These are phyloP conservation scores for Tulasnella sp. DNA, from an alignment of 768 basidiomycete genomes.

Conservation along the genomic window DNA sequence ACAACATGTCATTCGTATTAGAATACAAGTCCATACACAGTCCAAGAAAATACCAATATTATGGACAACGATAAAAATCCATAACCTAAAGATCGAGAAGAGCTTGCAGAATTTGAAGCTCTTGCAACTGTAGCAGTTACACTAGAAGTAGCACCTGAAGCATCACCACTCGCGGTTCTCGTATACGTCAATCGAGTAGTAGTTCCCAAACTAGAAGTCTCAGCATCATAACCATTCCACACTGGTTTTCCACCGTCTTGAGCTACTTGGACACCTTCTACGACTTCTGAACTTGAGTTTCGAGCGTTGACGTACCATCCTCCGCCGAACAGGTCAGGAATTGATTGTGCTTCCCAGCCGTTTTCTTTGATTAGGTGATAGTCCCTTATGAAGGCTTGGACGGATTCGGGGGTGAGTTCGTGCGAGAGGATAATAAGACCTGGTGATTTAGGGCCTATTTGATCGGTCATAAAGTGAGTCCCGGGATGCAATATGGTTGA, in stretches of 20 bases:
- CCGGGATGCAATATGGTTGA: no score
- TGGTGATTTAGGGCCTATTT: slow-evolving; percentile 22
- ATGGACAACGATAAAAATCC: not conserved
- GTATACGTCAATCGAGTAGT: slow-evolving; percentile 4
- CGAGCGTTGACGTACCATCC: slow-evolving; percentile 24
- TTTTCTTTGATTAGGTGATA: slow-evolving; percentile 18
- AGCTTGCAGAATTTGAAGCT: not conserved
- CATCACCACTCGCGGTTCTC: not conserved
- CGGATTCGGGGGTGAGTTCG: slow-evolving; percentile 23
- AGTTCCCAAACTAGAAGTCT: not conserved
- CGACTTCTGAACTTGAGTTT: slow-evolving; percentile 10
- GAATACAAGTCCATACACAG: not conserved
- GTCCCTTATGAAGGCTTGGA: slow-evolving; percentile 23
- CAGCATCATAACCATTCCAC: not conserved
- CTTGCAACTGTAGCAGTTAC: not conserved
- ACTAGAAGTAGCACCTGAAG: not conserved
- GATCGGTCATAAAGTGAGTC: slow-evolving; percentile 12
- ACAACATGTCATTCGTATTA: not conserved
- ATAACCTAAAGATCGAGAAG: not conserved
- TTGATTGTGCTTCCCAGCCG: slow-evolving; percentile 27
- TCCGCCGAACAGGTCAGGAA: slow-evolving; percentile 19
- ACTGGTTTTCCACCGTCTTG: not conserved
- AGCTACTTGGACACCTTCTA: not conserved
- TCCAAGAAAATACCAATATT: not conserved
- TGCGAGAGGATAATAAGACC: slow-evolving; percentile 28